Evolutionary conservation across 139 green algal genomes (phyloP).

Genomic region (Diplosphaera chodatii): DNA sequence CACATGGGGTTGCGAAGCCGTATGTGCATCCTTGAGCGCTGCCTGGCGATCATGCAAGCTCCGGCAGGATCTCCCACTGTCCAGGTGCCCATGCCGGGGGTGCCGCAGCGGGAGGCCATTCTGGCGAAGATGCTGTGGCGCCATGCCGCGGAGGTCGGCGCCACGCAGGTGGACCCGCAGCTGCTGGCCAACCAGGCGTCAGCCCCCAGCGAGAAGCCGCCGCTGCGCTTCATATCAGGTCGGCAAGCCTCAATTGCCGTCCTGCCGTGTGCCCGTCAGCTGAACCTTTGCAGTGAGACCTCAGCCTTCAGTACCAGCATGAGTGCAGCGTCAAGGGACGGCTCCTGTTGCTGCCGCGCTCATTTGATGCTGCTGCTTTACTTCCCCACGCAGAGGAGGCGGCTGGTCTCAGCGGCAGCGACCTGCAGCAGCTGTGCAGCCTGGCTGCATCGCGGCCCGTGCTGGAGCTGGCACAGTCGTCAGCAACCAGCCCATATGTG

Average conservation of each 20-base stretch:
- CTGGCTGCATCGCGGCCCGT: slow-evolving; percentile 49
- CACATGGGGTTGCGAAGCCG: no score
- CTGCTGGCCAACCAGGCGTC: slow-evolving; percentile 10
- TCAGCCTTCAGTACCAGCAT: no score
- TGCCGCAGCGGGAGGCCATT: slow-evolving; percentile 51
- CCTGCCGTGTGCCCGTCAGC: no score
- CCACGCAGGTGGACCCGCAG: slow-evolving; percentile 16
- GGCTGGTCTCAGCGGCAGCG: slow-evolving; percentile 65
- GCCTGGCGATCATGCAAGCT: no score
- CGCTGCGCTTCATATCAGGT: neutral
- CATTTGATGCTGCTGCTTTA: no score
- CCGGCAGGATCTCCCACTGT: no score
- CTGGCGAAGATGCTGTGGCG: slow-evolving; percentile 37
- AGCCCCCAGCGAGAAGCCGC: neutral
- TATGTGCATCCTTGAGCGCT: no score
- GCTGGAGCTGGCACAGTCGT: slow-evolving; percentile 22
- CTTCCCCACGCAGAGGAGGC: slow-evolving; percentile 40
- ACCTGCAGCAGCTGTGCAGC: slow-evolving; percentile 72
- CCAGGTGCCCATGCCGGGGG: slow-evolving; percentile 60
- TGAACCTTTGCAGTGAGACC: no score
- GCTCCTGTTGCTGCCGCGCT: no score
- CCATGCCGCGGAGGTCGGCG: slow-evolving; percentile 16
- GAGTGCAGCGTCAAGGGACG: no score
- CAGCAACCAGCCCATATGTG: neutral
- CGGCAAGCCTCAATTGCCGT: no score